Percentiles rank a stretch among this genome's conserved stretches.
Conservation (phyloP, 1,139 yeast species). For the Schwanniomyces etchellsii region DNA sequence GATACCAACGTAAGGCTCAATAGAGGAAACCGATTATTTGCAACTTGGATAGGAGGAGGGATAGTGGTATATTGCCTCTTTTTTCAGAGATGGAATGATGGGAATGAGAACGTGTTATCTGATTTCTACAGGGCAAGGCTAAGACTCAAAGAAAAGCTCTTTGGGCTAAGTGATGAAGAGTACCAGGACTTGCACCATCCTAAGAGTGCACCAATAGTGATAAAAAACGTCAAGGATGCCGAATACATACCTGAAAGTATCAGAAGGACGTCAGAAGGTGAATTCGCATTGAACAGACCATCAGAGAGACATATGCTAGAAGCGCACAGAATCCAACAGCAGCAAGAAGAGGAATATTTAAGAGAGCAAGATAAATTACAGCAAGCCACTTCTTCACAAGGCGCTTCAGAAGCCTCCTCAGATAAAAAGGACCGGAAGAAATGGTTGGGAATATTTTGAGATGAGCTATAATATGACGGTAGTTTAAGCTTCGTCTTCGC, state of each 20-base stretch:
- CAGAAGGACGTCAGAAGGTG: conserved; percentile 38
- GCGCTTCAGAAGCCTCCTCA: background rate
- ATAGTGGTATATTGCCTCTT: conserved; percentile 57
- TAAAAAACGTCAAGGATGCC: conserved; percentile 39
- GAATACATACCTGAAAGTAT: conserved; percentile 35
- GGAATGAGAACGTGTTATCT: conserved; percentile 69
- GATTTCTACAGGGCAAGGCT: conserved; percentile 62
- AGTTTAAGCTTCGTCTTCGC: no score
- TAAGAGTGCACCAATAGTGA: conserved; percentile 25
- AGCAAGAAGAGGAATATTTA: conserved; percentile 61
- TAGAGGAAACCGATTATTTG: conserved; percentile 50
- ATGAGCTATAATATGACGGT: no score
- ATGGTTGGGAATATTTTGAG: conserved; percentile 31
- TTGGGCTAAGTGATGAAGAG: conserved; percentile 56
- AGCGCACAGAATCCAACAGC: conserved; percentile 68
- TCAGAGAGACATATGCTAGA: conserved; percentile 68
- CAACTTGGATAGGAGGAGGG: conserved; percentile 39
- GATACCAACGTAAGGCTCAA: conserved; percentile 52
- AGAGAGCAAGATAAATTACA: conserved; percentile 45
- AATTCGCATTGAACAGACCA: conserved; percentile 60
- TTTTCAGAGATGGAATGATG: conserved; percentile 82
- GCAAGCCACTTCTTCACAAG: conserved; percentile 8
- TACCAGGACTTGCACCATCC: conserved; percentile 55
- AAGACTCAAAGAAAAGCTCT: conserved; percentile 43
- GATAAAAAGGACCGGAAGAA: conserved; percentile 17